Percentiles rank a stretch among this genome's conserved stretches.
Evolutionary conservation across 106 monocot species (phyloP).

Genomic region (Cymbidium sinense): DNA sequence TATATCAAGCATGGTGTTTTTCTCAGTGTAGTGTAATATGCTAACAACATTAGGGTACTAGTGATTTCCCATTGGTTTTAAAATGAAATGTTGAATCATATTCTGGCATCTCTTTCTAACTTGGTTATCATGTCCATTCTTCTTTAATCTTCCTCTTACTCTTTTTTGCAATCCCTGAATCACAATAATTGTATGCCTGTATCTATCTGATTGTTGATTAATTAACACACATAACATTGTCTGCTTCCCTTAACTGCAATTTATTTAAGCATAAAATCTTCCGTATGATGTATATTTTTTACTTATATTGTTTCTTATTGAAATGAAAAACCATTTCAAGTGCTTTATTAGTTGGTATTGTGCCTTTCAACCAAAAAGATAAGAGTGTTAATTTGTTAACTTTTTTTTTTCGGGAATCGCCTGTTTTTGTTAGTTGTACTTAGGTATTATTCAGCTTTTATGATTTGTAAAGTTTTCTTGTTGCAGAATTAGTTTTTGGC

Average conservation of each 20-base stretch:
- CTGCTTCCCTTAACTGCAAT: not conserved
- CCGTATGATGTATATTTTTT: not conserved
- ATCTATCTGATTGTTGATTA: not conserved
- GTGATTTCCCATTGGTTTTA: not conserved
- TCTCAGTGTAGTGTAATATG: not conserved
- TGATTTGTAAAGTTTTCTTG: not conserved
- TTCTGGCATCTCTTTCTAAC: not conserved
- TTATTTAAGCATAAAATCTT: not conserved
- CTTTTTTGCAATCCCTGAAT: not conserved
- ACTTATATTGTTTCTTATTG: not conserved
- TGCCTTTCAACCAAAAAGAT: too few species aligned
- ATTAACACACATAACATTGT: not conserved
- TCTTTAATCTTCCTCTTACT: not conserved
- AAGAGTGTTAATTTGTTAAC: too few species aligned
- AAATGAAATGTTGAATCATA: not conserved
- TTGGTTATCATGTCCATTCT: not conserved
- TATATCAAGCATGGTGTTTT: not conserved
- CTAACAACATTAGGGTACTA: too few species aligned
- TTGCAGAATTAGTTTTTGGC: not conserved
- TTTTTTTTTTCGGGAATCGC: not conserved
- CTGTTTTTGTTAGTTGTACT: not conserved
- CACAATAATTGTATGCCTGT: not conserved
- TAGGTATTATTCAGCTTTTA: not conserved
- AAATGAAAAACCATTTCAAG: not conserved
- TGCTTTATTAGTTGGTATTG: not conserved